Percentiles rank a stretch among this genome's conserved stretches.
Evolutionary conservation across 2,329 filamentous ascomycete genomes (phyloP).

Genomic region (Gremmenia infestans): DNA sequence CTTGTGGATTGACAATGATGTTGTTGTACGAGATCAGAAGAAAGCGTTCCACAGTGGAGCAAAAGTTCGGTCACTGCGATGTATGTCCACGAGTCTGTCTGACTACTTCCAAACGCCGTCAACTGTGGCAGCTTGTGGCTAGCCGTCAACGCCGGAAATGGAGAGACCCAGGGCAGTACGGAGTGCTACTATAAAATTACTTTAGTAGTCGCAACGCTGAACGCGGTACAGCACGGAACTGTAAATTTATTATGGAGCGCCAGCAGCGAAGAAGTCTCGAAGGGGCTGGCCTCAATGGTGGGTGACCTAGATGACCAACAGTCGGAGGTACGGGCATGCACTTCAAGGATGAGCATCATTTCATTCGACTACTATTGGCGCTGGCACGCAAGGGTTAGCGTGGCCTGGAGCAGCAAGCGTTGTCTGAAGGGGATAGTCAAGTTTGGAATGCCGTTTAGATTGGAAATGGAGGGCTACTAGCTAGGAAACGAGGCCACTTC

Average conservation of each 20-base stretch:
- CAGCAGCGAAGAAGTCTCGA: background rate
- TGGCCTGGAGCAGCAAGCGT: constrained; percentile 13
- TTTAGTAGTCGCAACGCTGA: background rate
- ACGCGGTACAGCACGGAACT: background rate
- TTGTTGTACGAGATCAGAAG: background rate
- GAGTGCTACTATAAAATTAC: background rate
- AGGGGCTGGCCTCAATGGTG: constrained; percentile 1
- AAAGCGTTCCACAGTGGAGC: background rate
- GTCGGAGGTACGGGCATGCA: constrained; percentile 11
- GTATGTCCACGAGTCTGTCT: constrained; percentile 7
- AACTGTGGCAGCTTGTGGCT: constrained; percentile 11
- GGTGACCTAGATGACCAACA: constrained; percentile 20
- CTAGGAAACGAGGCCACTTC: background rate
- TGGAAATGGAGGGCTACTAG: constrained; percentile 6
- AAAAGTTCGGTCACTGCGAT: background rate
- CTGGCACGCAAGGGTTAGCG: constrained; percentile 11
- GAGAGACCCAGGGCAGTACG: background rate
- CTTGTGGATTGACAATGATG: background rate
- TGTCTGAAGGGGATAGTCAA: constrained; percentile 15
- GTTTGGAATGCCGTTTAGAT: constrained; percentile 2
- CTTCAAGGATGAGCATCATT: constrained; percentile 3
- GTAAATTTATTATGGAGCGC: background rate
- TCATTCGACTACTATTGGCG: constrained; percentile 9
- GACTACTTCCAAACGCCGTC: constrained; percentile 15
- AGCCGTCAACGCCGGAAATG: constrained; percentile 10